Base-by-base conservation (phyloP, 805 yeast genomes). In the Cyberlindnera samutprakarnensis region DNA sequence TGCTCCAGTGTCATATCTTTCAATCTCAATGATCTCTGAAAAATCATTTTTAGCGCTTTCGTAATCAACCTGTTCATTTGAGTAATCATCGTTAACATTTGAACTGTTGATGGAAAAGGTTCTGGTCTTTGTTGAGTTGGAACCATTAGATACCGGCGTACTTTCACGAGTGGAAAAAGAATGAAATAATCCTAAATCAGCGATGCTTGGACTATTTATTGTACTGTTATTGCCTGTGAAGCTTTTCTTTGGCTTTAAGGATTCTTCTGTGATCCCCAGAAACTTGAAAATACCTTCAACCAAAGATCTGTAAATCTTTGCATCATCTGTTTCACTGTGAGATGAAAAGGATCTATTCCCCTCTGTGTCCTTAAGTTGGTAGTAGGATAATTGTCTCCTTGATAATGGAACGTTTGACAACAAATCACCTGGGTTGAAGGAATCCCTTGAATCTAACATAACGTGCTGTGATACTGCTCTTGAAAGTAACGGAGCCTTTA, bases 391-490 rank as follows among this genome's bases (percentile, higher is more conserved):
- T 3, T 41, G 38, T 17, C 34, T 32, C 33, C 79, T 59, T 2
- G 79, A 67, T 7, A 82, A 53, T 1, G 94, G 92, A 1, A 79
- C 95, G 33, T 80, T 82, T 0, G 95, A 81, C 9, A 87, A 57
- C 31, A 87, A 62, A 51, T 86, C 95, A 18, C 95, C 95, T 0
- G 95, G 95, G 47, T 81, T 85, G 13, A 77, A 61, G 4, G 71
- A 57, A 32, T 70, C 68, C 30, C 78, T 60, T 2, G 82, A 66
- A 17, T 35, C 72, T 22, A 80, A 56, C 4, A 57, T 71, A 24
- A 72, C 70, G 41, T 71, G 71, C 35, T 70, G 59, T 2, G 76
- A 68, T 24, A 38, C 46, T 8, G 43, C 33, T 18, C 36, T 36
- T 23, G 27, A 32, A 7, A 39, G 10, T 15, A 28, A 31, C 4